Percentiles rank a stretch among this genome's conserved stretches.
Evolutionary conservation across 2,329 filamentous ascomycete genomes (phyloP).

Genomic region (Talaromyces sp.): DNA sequence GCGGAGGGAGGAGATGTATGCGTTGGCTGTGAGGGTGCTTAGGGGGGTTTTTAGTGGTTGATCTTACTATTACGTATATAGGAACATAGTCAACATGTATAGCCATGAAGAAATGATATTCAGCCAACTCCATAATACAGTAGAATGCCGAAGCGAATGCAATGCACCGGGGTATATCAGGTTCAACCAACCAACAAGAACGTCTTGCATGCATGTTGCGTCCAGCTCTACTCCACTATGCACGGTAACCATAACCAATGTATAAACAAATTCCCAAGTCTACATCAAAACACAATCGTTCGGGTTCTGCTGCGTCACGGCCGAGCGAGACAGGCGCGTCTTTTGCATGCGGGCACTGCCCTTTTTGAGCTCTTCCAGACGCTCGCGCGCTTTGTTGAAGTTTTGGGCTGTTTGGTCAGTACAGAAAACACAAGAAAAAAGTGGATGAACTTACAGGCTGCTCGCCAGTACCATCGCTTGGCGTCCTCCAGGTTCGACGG

Average conservation of each 20-base stretch:
- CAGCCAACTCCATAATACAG: neutral
- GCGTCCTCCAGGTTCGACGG: constrained; percentile 85
- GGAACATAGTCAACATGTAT: too few species aligned
- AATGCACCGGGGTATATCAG: neutral
- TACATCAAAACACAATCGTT: constrained; percentile 86
- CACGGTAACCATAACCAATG: neutral
- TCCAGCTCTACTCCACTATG: neutral
- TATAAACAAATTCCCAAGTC: constrained; percentile 15
- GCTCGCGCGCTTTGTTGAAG: constrained; percentile 86
- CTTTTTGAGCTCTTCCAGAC: constrained; percentile 85
- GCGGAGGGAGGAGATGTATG: neutral
- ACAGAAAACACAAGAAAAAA: neutral
- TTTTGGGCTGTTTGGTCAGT: constrained; percentile 65
- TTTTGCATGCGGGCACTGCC: constrained; percentile 68
- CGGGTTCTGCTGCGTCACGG: constrained; percentile 77
- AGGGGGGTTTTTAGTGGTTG: neutral
- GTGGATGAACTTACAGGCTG: constrained; percentile 70
- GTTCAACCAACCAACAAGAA: neutral
- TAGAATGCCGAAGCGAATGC: neutral
- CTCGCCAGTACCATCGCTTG: constrained; percentile 96
- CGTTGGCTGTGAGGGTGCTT: neutral
- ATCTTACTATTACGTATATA: neutral
- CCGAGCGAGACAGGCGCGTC: constrained; percentile 73
- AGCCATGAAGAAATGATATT: too few species aligned
- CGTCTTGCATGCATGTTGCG: neutral